Evolutionary conservation across 306 rosid genomes (phyloP), one percentile per base, ranked within the genome.

Genomic region (Clitoria ternatea): DNA sequence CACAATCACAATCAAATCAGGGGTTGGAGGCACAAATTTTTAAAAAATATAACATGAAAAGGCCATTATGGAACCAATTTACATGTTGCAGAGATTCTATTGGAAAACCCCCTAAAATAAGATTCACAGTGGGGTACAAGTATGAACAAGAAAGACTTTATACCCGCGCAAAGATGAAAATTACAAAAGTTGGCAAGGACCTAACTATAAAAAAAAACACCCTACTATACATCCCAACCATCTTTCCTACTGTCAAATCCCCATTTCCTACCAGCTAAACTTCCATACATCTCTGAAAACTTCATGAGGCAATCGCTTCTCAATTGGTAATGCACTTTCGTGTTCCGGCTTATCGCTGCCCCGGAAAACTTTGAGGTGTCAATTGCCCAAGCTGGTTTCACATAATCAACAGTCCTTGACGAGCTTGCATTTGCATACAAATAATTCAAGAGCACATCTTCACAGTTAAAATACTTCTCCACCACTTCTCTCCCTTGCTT

Each of bases 361-460:
- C 99, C 96, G 0, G 99, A 95, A 55, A 95, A 79, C 77, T 95
- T 95, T 0, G 99, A 95, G 0, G 97, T 95, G 81, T 95, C 99
- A 1, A 95, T 86, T 9, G 99, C 96, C 99, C 99, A 95, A 37
- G 96, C 96, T 30, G 99, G 97, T 66, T 72, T 91, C 54, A 95
- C 99, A 47, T 95, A 95, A 43, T 95, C 99, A 72, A 95, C 99
- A 5, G 88, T 91, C 81, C 77, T 54, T 39, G 87, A 69, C 19
- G 87, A 80, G 74, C 92, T 95, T 13, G 96, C 92, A 82, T 95
- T 95, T 66, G 90, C 97, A 75, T 95, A 95, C 85, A 95, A 72
- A 60, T 75, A 95, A 78, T 95, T 95, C 69, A 95, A 65, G 10
- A 95, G 88, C 56, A 95, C 91, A 13, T 95, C 99, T 77, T 95